phyloP scores from a whole-genome alignment of 495 filamentous ascomycete species.

The Massariosphaeria phaeospora region DNA sequence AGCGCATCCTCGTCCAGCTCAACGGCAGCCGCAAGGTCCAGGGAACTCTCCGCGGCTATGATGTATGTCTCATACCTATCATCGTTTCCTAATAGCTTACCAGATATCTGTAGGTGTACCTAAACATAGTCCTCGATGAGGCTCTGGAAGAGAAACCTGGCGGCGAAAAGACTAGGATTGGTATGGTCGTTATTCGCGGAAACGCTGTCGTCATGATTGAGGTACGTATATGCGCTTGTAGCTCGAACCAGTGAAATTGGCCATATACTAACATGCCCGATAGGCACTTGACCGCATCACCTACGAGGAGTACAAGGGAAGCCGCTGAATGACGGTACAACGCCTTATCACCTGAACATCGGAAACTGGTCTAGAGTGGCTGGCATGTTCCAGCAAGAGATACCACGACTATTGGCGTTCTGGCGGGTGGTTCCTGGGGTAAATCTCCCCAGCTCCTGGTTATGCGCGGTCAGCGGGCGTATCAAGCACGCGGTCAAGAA shows the following conservation, averaged over 20 bases:
- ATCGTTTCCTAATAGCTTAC: background rate
- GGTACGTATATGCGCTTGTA: slow-evolving; percentile 45
- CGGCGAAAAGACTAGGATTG: slow-evolving; percentile 83
- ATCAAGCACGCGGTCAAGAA: too few species aligned
- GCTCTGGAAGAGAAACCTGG: slow-evolving; percentile 93
- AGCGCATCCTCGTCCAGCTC: slow-evolving; percentile 93
- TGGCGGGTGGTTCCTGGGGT: background rate
- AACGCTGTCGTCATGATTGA: slow-evolving; percentile 55
- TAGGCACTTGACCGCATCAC: slow-evolving; percentile 57
- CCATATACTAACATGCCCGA: slow-evolving; percentile 30
- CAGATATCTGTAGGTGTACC: slow-evolving; percentile 66
- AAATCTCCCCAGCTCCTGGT: slow-evolving; percentile 2
- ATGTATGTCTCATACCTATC: slow-evolving; percentile 52
- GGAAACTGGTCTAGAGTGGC: background rate
- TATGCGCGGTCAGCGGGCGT: background rate
- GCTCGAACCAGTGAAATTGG: background rate
- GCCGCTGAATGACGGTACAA: slow-evolving; percentile 4
- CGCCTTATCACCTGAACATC: background rate
- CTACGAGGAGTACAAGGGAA: slow-evolving; percentile 21
- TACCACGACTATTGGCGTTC: background rate
- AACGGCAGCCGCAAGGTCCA: slow-evolving; percentile 98
- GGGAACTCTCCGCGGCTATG: slow-evolving; percentile 89
- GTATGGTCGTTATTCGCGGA: slow-evolving; percentile 69
- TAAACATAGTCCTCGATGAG: slow-evolving; percentile 97
- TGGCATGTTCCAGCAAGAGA: too few species aligned